Conservation (phyloP, 2,329 filamentous ascomycete species). For the Torrubiella hemipterigena region DNA sequence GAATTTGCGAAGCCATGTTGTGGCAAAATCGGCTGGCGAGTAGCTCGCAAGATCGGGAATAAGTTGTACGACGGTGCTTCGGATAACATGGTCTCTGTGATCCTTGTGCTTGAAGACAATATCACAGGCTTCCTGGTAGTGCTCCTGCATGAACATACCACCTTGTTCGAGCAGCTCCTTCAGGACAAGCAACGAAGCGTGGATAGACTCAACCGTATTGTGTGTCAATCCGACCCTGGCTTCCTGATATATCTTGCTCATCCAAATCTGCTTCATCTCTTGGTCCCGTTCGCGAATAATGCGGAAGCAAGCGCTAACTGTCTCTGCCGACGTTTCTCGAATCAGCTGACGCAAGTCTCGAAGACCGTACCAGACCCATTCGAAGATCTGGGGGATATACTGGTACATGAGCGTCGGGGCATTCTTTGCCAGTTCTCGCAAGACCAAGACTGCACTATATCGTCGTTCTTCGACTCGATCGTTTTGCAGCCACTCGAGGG, state of each 20-base stretch:
- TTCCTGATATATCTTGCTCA: constrained; percentile 83
- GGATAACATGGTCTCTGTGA: constrained; percentile 75
- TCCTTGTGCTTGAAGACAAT: constrained; percentile 89
- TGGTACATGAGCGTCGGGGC: constrained; percentile 92
- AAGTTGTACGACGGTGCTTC: constrained; percentile 78
- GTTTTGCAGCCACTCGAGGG: constrained; percentile 91
- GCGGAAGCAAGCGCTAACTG: constrained; percentile 88
- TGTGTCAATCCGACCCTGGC: constrained; percentile 67
- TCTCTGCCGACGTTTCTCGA: constrained; percentile 80
- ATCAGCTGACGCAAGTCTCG: constrained; percentile 86
- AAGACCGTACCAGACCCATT: constrained; percentile 90
- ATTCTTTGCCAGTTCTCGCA: constrained; percentile 82
- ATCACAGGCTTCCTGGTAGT: constrained; percentile 86
- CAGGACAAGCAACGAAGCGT: constrained; percentile 86
- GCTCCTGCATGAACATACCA: constrained; percentile 97
- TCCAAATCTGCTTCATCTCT: constrained; percentile 76
- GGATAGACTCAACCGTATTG: constrained; percentile 75
- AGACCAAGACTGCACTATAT: constrained; percentile 83
- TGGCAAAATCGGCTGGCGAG: constrained; percentile 79
- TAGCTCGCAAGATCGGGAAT: constrained; percentile 92
- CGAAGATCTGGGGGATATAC: constrained; percentile 89
- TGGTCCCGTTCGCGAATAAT: constrained; percentile 91
- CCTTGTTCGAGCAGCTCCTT: constrained; percentile 90
- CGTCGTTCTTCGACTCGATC: constrained; percentile 87
- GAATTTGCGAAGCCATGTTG: constrained; percentile 81